Base-by-base conservation (phyloP, 805 yeast species). In the Tetrapisispora namnaoensis region DNA sequence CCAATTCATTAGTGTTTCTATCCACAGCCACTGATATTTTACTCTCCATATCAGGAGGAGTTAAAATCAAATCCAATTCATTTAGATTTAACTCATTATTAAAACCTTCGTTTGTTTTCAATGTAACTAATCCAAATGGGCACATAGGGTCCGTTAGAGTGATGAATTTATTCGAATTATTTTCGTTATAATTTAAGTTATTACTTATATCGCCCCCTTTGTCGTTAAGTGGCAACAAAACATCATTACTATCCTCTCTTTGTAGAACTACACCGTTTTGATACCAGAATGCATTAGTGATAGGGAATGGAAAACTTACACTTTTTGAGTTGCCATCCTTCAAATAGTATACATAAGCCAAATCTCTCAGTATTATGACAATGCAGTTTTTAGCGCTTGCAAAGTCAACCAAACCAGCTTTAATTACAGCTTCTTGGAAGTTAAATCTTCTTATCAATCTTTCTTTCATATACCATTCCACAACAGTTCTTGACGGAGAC, bases 101-200 rank as follows among this genome's bases (percentile, higher is more conserved):
- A 75, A 18, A 16, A 6, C 52, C 67, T 62, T 11, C 76, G 66
- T 58, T 72, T 46, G 89, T 79, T 0, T 88, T 79, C 0, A 91
- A 80, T 1, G 80, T 79, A 4, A 88, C 76, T 4, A 79, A 69
- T 2, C 95, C 88, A 49, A 86, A 73, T 4, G 86, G 93, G 2
- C 79, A 77, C 51, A 83, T 67, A 0, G 95, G 91, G 60, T 86
- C 95, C 1, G 80, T 73, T 50, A 88, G 61, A 0, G 95, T 80
- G 47, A 87, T 70, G 55, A 86, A 83, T 46, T 69, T 65, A 32
- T 48, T 39, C 2, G 28, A 18, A 35, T n/a, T 42, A 22, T 5
- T 4, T 4, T 32, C 44, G 13, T 2, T 13, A 28, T 11, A 5
- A 35, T 51, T 49, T 10, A 51, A 34, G 16, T 50, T 44, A 13